phyloP scores from a whole-genome alignment of 2,329 filamentous ascomycete genomes.

The Hawksworthiomyces lignivorus region DNA sequence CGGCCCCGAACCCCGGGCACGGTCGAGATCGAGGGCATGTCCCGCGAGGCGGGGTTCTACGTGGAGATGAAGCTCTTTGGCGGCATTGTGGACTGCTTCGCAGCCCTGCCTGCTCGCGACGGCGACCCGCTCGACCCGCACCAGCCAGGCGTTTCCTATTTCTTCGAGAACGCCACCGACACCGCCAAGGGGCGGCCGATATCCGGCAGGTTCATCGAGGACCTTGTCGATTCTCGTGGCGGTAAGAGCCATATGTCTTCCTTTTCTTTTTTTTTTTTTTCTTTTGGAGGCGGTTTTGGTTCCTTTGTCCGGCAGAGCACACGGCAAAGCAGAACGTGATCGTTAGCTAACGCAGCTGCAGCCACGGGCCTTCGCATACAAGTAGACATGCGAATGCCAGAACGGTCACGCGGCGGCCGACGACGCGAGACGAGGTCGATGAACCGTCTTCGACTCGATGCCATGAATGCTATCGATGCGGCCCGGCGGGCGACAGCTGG shows the following conservation, averaged over 20 bases:
- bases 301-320: background rate
- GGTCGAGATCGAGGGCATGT: background rate
- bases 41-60: background rate
- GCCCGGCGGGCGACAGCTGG: no score
- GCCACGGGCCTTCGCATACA: background rate
- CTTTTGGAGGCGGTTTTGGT: background rate
- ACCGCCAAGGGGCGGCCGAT: background rate
- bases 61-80: background rate
- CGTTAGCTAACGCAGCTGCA: background rate
- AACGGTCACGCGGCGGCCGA: no score
- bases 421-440: no score
- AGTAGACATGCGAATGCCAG: no score
- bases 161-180: background rate
- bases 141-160: background rate
- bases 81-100: conserved; percentile 1
- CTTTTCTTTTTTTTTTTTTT: background rate
- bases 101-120: background rate
- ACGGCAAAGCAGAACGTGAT: background rate
- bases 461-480: no score
- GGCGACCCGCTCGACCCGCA: background rate
- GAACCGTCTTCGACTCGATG: no score
- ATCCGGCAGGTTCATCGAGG: background rate
- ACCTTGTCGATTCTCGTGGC: background rate
- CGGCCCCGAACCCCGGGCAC: background rate
- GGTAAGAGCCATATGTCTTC: background rate